A percentile compares a stretch with the other conserved stretches of the same genome.
Evolutionary conservation across 805 yeast genomes (phyloP).

Genomic region (Ogataea allantospora): DNA sequence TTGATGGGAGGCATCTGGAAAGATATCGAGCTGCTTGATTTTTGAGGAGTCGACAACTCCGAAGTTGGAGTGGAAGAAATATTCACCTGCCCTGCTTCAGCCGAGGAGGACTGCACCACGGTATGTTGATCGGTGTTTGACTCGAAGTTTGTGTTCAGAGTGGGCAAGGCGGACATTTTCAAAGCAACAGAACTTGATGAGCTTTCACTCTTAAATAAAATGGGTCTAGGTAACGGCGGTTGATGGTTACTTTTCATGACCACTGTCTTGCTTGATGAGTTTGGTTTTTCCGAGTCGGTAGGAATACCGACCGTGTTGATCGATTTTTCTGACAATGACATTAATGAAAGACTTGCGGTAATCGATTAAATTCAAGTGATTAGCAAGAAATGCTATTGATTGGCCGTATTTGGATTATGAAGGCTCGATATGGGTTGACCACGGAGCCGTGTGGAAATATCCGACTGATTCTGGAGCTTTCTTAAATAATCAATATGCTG

Average conservation of each 20-base stretch:
- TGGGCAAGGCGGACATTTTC: slow-evolving; percentile 24
- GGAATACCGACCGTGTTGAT: slow-evolving; percentile 16
- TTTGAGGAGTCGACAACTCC: slow-evolving; percentile 17
- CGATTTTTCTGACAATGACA: slow-evolving; percentile 22
- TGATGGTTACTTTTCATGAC: slow-evolving; percentile 1
- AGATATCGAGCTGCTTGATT: slow-evolving; percentile 37
- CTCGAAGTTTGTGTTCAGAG: slow-evolving; percentile 21
- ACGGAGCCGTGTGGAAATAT: background rate
- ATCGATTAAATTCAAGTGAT: too few relatives aligned
- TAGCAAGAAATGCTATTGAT: too few relatives aligned
- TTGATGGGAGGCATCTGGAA: slow-evolving; percentile 45
- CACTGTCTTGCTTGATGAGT: background rate
- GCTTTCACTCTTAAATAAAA: slow-evolving; percentile 19
- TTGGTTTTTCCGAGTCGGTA: slow-evolving; percentile 1
- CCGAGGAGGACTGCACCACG: too few relatives aligned
- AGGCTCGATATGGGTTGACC: background rate
- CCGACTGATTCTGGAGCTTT: too few relatives aligned
- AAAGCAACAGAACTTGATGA: slow-evolving; percentile 14
- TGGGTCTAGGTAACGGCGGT: slow-evolving; percentile 24
- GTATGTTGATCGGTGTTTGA: background rate
- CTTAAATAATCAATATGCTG: background rate
- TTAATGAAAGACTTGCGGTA: background rate
- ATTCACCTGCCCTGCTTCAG: background rate
- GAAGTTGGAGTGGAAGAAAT: background rate
- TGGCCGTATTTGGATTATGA: background rate